Evolutionary conservation across 176 grass and related monocot genomes (phyloP).

Genomic region (Alloteropsis semialata): DNA sequence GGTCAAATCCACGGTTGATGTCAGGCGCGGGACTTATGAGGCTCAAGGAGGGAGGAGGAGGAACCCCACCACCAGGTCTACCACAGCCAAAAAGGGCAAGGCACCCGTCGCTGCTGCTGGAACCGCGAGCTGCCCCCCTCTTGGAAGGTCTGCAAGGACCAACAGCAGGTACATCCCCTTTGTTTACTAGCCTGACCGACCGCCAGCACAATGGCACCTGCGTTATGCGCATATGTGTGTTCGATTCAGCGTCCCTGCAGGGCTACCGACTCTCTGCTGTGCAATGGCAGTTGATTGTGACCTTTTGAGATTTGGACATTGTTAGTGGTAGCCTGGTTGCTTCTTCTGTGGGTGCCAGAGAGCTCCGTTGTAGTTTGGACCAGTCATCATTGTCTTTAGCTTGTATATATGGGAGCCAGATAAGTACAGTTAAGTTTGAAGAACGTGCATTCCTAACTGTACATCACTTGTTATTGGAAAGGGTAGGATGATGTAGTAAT

Average conservation of each 20-base stretch:
- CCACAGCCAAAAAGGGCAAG: background rate
- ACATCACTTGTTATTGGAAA: background rate
- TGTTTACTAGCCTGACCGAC: background rate
- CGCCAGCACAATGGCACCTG: background rate
- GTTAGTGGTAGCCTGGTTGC: background rate
- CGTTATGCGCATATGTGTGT: background rate
- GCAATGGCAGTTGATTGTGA: background rate
- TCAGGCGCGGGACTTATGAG: background rate
- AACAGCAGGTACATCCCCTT: constrained; percentile 1
- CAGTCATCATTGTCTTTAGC: background rate
- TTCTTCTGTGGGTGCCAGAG: background rate
- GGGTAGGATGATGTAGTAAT: too few relatives aligned
- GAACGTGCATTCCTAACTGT: background rate
- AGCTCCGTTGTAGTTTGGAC: background rate
- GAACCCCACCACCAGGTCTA: background rate
- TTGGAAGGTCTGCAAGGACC: background rate
- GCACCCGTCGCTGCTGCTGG: background rate
- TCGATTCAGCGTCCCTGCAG: background rate
- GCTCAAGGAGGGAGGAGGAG: background rate
- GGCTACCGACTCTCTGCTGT: background rate
- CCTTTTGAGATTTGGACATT: too few relatives aligned
- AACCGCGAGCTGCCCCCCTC: background rate
- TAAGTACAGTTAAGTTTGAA: too few relatives aligned
- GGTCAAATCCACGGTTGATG: constrained; percentile 30
- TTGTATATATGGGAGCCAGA: too few relatives aligned